Conservation (phyloP, 176 grass and related monocot genomes). For the Zizania latifolia region DNA sequence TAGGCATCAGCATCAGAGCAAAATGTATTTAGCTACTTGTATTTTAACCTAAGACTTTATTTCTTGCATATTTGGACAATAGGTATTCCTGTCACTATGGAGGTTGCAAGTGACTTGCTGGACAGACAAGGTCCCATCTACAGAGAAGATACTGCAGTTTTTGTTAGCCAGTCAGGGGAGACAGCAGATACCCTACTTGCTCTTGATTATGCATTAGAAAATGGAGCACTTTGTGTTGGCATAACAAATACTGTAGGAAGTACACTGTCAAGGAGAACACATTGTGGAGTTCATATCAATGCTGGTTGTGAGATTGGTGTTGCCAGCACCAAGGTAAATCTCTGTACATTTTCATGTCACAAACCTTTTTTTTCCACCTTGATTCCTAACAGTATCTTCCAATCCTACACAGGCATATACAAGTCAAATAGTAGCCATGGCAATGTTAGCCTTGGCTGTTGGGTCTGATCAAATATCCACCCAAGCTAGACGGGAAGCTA, state of each 20-base stretch:
- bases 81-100: constrained; percentile 89
- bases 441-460: constrained; percentile 93
- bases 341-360: background rate
- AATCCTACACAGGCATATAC: constrained; percentile 75
- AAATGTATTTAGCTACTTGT: constrained; percentile 1
- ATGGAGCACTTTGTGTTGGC: constrained; percentile 83
- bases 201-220: constrained; percentile 82
- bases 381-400: background rate
- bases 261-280: constrained; percentile 84
- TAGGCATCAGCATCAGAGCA: background rate
- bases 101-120: constrained; percentile 81
- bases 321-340: constrained; percentile 80
- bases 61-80: background rate
- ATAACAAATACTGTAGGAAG: constrained; percentile 91
- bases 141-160: constrained; percentile 78
- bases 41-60: background rate
- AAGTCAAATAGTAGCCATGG: constrained; percentile 94
- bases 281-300: constrained; percentile 94
- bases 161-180: constrained; percentile 97
- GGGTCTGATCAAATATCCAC: constrained; percentile 93
- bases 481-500: constrained; percentile 56
- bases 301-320: constrained; percentile 95
- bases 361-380: background rate
- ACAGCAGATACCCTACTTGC: constrained; percentile 93
- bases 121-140: constrained; percentile 86